Percentiles rank a stretch among this genome's conserved stretches.
Conservation (phyloP, 345 rosid species). For the Passiflora organensis region DNA sequence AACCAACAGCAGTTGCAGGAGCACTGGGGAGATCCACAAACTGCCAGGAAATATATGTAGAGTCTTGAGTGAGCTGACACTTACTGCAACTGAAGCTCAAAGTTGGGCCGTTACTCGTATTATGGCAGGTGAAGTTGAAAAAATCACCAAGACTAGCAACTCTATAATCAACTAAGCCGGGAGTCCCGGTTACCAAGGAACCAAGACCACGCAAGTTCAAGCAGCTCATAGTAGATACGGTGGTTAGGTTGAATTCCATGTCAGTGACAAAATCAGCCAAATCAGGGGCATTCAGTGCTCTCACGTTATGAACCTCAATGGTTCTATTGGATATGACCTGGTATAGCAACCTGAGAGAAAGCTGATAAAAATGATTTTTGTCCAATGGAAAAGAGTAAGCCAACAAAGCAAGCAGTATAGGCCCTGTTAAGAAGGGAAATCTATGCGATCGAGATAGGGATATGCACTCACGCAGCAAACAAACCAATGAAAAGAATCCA, state of each 20-base stretch:
- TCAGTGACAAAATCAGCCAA: constrained; percentile 62
- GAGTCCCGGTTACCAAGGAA: constrained; percentile 54
- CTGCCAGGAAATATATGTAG: constrained; percentile 73
- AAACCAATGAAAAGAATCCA: constrained; percentile 89
- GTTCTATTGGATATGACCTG: constrained; percentile 78
- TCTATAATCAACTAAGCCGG: constrained; percentile 53
- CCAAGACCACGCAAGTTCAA: constrained; percentile 63
- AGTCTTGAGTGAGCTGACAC: constrained; percentile 52
- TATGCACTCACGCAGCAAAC: constrained; percentile 79
- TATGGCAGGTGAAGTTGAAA: constrained; percentile 55
- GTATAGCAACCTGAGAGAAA: constrained; percentile 82
- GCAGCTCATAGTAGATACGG: constrained; percentile 87
- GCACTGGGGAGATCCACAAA: constrained; percentile 73
- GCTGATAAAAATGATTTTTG: constrained; percentile 39
- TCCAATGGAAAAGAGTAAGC: too few relatives aligned
- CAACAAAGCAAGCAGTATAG: too few relatives aligned
- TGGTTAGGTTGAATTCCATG: constrained; percentile 76
- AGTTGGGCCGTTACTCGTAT: constrained; percentile 74
- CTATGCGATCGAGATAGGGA: background rate
- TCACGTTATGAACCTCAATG: constrained; percentile 82
- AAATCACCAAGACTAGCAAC: constrained; percentile 44
- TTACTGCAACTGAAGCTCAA: constrained; percentile 59
- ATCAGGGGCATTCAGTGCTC: constrained; percentile 75
- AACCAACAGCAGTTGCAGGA: constrained; percentile 89
- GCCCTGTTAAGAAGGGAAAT: background rate